phyloP scores from a whole-genome alignment of 1,284 basidiomycete genomes.

The Melampsora americana region DNA sequence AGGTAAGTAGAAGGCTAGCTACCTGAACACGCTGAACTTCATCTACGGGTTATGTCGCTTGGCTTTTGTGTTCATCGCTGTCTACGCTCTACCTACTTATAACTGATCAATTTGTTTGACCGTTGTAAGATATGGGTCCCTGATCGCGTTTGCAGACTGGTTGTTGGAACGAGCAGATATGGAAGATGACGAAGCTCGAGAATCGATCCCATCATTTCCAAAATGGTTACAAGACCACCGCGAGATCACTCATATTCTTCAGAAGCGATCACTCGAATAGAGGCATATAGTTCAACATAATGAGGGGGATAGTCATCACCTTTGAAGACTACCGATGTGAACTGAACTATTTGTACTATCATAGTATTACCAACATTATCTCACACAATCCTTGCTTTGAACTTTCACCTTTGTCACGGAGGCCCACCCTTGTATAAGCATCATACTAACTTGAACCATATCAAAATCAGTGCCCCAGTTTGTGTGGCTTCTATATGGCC shows the following conservation, averaged over 20 bases:
- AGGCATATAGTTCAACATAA: not conserved
- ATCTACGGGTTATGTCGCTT: constrained; percentile 45
- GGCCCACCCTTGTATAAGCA: too few species aligned
- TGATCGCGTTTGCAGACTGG: constrained; percentile 95
- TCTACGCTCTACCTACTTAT: not conserved
- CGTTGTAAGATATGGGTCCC: constrained; percentile 74
- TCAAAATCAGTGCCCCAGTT: too few species aligned
- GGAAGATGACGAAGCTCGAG: constrained; percentile 54
- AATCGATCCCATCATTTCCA: constrained; percentile 63
- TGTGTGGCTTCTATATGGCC: too few species aligned
- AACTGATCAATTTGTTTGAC: not conserved
- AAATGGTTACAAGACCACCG: constrained; percentile 76
- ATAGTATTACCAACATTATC: too few species aligned
- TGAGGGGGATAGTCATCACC: too few species aligned
- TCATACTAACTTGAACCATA: too few species aligned
- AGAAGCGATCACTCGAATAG: constrained; percentile 42
- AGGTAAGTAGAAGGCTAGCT: constrained; percentile 57
- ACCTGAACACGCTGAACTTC: constrained; percentile 47
- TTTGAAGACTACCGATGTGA: not conserved
- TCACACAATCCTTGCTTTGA: too few species aligned
- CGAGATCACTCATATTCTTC: constrained; percentile 74
- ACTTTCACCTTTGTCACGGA: too few species aligned
- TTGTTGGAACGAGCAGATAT: constrained; percentile 67
- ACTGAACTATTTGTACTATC: too few species aligned
- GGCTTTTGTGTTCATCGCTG: not conserved